Base-by-base conservation (phyloP, 805 yeast species). In the Metschnikowia borealis region DNA sequence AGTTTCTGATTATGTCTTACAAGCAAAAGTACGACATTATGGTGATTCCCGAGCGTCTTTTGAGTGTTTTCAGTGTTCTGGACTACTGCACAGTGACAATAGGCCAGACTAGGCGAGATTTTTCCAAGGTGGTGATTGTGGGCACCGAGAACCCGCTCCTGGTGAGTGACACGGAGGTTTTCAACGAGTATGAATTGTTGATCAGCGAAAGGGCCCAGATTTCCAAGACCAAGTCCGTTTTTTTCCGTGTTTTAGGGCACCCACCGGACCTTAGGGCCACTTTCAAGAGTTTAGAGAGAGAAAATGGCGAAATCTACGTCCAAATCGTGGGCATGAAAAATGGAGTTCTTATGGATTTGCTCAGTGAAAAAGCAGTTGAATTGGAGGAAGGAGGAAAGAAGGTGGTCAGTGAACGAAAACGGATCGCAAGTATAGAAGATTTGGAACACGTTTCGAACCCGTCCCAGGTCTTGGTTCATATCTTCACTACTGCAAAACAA, bases 1-100 rank as follows among this genome's bases (percentile, higher is more conserved):
- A 81, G 59, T 78, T 79, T 55, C 69, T 79, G 1, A 80, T 81
- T 7, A 61, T 70, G 46, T n/a, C 31, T 13, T 44, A 35, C 21
- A 34, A 10, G 34, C 46, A 33, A n/a, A 34, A 26, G 40, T 35
- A 18, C 32, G 40, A 44, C 5, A 23, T 35, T 14, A 35, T 44
- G 46, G 40, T 44, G 11, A 26, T 44, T 6, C 46, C 46, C n/a
- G 39, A 44, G 39, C 44, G 35, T 3, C 7, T n/a, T 18, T 20
- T 41, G 26, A 6, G 14, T 5, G 15, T 6, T 6, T 17, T 41
- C n/a, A 31, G 44, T 18, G 26, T 41, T 7, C 13, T 31, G 26
- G 36, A 41, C 26, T 29, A 39, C 34, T n/a, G 21, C 21, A 29
- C 43, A 8, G 43, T 29, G 13, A 10, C 43, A 5, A 26, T 29